These are phyloP conservation scores for Corylus americana DNA, from an alignment of 306 rosid species.

Conservation along the genomic window DNA sequence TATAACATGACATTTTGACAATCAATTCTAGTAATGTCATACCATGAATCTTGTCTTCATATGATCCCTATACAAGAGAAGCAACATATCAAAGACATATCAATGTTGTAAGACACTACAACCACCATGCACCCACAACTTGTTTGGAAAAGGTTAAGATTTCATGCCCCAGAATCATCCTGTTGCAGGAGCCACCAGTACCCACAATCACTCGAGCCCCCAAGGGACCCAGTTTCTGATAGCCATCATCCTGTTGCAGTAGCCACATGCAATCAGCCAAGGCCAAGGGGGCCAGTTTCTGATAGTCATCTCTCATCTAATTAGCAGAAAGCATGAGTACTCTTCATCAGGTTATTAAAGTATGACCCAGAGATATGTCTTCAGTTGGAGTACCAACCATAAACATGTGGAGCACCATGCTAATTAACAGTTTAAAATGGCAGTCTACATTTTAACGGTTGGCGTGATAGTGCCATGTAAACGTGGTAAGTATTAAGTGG, in stretches of 20 bases:
- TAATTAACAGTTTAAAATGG: no score
- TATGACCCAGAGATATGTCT: not conserved
- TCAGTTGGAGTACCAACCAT: not conserved
- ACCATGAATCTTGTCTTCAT: not conserved
- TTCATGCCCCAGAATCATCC: not conserved
- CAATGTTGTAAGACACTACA: not conserved
- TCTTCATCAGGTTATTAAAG: not conserved
- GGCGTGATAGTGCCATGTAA: no score
- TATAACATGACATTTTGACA: not conserved
- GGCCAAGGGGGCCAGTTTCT: not conserved
- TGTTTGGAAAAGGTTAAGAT: not conserved
- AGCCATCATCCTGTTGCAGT: not conserved
- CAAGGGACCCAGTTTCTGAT: no score
- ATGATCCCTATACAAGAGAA: not conserved
- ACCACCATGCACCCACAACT: not conserved
- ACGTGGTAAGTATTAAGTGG: no score
- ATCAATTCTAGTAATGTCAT: not conserved
- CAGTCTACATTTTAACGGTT: no score
- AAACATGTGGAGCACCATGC: slow-evolving; percentile 1
- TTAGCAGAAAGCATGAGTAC: not conserved
- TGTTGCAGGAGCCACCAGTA: not conserved
- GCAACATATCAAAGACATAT: not conserved
- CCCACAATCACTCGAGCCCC: not conserved
- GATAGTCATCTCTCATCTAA: not conserved
- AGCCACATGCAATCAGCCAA: not conserved